Evolutionary conservation across 140 eudicot genomes (phyloP).

Genomic region (Oenanthe javanica): DNA sequence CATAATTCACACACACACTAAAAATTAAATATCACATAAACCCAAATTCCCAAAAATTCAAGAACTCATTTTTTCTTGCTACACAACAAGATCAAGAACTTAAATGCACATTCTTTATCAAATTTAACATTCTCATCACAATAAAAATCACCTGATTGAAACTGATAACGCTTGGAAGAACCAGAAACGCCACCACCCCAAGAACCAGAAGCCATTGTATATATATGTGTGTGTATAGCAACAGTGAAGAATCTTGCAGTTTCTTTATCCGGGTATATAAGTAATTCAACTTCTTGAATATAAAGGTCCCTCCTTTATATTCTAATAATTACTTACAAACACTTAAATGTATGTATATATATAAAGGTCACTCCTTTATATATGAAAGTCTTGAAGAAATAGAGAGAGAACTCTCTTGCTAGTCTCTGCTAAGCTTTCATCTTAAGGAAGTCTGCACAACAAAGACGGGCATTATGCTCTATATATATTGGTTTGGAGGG

Average conservation of each 20-base stretch:
- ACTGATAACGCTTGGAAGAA: conserved; percentile 51
- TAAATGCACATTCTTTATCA: neutral
- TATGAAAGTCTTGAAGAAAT: conserved; percentile 2
- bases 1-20: neutral
- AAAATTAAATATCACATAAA: neutral
- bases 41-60: neutral
- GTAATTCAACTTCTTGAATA: neutral
- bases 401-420: neutral
- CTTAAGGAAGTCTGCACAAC: neutral
- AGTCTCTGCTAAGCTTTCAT: conserved; percentile 16
- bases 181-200: conserved; percentile 52
- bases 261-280: neutral
- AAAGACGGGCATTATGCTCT: neutral
- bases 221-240: neutral
- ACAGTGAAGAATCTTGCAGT: neutral
- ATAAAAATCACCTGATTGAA: conserved; percentile 49
- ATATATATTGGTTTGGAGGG: neutral
- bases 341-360: too few relatives aligned
- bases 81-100: neutral
- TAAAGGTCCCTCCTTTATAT: neutral
- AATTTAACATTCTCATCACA: neutral
- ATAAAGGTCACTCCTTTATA: neutral
- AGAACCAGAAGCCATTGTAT: conserved; percentile 63
- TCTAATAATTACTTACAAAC: neutral
- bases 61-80: neutral